phyloP scores from a whole-genome alignment of 805 yeast species.

The Debaryomyces hansenii region DNA sequence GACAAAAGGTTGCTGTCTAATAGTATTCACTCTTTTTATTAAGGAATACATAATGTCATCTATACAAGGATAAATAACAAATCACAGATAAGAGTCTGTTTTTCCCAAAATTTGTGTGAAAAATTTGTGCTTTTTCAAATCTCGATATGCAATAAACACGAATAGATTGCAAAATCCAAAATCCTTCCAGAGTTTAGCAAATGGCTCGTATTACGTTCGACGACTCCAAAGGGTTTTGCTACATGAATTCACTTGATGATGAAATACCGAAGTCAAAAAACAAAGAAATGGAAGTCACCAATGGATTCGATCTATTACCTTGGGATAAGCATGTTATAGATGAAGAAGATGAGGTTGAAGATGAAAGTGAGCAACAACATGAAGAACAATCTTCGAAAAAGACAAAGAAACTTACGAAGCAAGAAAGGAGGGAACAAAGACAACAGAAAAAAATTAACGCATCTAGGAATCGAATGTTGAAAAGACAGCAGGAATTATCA shows the following conservation, averaged over 20 bases:
- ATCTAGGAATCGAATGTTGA: conserved; percentile 15
- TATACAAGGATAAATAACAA: no score
- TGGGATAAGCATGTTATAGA: conserved; percentile 6
- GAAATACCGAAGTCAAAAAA: neutral
- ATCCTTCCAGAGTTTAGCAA: neutral
- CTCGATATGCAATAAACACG: neutral
- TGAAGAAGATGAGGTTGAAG: conserved; percentile 7
- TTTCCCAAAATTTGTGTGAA: neutral
- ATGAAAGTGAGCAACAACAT: conserved; percentile 5
- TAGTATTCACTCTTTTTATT: no score
- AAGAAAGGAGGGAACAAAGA: conserved; percentile 20
- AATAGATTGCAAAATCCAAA: neutral
- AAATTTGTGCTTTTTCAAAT: neutral
- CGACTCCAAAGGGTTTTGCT: conserved; percentile 14
- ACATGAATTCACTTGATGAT: conserved; percentile 1
- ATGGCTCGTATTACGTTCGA: conserved; percentile 10
- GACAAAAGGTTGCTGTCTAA: neutral
- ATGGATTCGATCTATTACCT: conserved; percentile 44
- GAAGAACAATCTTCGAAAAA: conserved; percentile 2
- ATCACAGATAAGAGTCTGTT: no score
- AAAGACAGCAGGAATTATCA: conserved; percentile 11
- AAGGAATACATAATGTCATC: no score
- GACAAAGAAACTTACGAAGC: conserved; percentile 14
- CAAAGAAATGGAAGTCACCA: conserved; percentile 5
- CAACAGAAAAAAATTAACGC: conserved; percentile 22